These are phyloP conservation scores for Symmetrospora coprosmae DNA, from an alignment of 768 basidiomycete genomes.

Conservation along the genomic window DNA sequence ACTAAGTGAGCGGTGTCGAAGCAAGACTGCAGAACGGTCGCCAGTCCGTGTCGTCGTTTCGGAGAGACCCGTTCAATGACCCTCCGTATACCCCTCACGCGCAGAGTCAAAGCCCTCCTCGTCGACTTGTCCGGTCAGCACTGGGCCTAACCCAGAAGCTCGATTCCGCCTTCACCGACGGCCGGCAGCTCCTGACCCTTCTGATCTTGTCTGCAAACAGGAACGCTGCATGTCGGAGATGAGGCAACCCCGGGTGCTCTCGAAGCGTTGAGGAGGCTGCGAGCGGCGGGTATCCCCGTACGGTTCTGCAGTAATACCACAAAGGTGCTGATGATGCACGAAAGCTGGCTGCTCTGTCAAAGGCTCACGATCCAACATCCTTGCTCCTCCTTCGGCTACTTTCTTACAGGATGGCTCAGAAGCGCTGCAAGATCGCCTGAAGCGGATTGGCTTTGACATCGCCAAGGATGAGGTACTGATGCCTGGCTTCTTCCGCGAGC, in stretches of 20 bases:
- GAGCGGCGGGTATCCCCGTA: constrained; percentile 36
- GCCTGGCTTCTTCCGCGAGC: too few species aligned
- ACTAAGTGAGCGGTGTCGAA: too few species aligned
- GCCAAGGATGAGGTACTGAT: constrained; percentile 39
- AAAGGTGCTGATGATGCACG: constrained; percentile 45
- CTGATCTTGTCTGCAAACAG: too few species aligned
- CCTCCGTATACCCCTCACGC: neutral
- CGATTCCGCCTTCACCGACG: neutral
- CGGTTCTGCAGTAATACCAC: constrained; percentile 56
- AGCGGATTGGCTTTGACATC: constrained; percentile 45
- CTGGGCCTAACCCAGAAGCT: neutral
- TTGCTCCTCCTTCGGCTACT: neutral
- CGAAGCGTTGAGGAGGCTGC: constrained; percentile 39
- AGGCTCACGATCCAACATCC: too few species aligned
- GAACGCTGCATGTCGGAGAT: constrained; percentile 50
- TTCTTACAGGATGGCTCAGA: neutral
- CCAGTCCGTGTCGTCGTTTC: too few species aligned
- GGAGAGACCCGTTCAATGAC: too few species aligned
- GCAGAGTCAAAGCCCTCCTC: neutral
- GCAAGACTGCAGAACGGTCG: too few species aligned
- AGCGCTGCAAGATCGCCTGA: constrained; percentile 42
- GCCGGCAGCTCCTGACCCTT: neutral
- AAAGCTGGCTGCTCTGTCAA: neutral
- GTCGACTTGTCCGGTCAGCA: neutral
- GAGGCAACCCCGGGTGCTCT: constrained; percentile 45